Evolutionary conservation across 2,329 filamentous ascomycete genomes (phyloP), one percentile per base, ranked within the genome.

Genomic region (Chrysoporthe deuterocubensis): DNA sequence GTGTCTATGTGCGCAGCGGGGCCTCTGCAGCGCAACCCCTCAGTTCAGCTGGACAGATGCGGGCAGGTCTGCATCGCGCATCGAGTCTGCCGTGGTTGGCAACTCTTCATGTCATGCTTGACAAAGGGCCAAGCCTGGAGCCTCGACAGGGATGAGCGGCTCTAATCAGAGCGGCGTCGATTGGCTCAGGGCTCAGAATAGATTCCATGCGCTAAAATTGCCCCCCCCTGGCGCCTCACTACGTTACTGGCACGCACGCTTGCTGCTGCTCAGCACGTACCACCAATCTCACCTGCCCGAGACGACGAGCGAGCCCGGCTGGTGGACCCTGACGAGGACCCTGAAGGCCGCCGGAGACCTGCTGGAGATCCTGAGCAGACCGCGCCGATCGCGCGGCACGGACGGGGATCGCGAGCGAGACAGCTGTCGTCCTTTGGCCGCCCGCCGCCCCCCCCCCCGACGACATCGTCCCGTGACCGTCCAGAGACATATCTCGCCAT

Each of bases 401-500:
- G 44, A 46, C 44, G 44, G 44, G 26, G 13, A 46, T 9, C 14
- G 44, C 44, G 37, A 40, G 44, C 44, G 37, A 40, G 37, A 9
- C 37, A 40, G 37, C 37, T 40, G 6, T 40, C 9, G 37, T 40
- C 37, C 37, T 4, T 40, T 40, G 26, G 26, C 37, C 37, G 5
- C 37, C 9, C 37, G 37, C 5, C 37, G 37, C 37, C 4, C 26
- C 26, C 26, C 26, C 26, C 26, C 26, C 26, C 26, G 26, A 26
- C 26, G 26, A 26, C 26, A 26, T 26, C 26, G 26, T 26, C 26
- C 26, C 26, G 26, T 26, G 37, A 9, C 37, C 9, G 37, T 50
- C 7, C n/a, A 50, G 48, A 4, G 8, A 26, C 21, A 50, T 26
- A 13, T 6, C 48, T 4, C 21, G 9, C 6, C 6, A 81, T 81